phyloP scores from a whole-genome alignment of 2,329 filamentous ascomycete species.

The Fusarium albosuccineum region DNA sequence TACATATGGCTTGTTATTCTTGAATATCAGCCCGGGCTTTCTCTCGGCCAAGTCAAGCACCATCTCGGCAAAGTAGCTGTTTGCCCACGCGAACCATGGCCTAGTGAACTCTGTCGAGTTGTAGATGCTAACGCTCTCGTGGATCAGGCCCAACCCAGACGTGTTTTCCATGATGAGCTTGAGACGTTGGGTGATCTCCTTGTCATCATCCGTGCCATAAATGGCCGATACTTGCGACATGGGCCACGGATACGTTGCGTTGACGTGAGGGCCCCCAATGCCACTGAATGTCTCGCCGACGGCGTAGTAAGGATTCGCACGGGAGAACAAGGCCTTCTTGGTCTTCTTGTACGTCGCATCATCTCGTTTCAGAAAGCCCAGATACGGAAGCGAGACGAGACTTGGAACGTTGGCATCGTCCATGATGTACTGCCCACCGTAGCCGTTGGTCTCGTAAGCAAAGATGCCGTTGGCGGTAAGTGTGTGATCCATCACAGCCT shows the following conservation, averaged over 20 bases:
- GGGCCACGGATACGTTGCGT: slow-evolving; percentile 25
- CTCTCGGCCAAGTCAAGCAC: slow-evolving; percentile 20
- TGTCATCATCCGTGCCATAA: slow-evolving; percentile 15
- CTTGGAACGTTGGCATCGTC: slow-evolving; percentile 32
- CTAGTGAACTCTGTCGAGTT: slow-evolving; percentile 22
- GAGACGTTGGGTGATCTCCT: slow-evolving; percentile 9
- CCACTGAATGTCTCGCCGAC: slow-evolving; percentile 17
- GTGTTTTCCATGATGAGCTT: slow-evolving; percentile 25
- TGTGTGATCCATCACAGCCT: slow-evolving; percentile 23
- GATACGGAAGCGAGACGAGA: slow-evolving; percentile 11
- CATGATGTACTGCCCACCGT: slow-evolving; percentile 34
- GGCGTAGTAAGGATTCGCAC: slow-evolving; percentile 24
- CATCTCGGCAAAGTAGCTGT: slow-evolving; percentile 29
- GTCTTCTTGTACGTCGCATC: slow-evolving; percentile 23
- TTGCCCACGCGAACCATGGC: slow-evolving; percentile 32
- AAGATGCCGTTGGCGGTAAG: slow-evolving; percentile 16
- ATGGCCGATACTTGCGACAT: slow-evolving; percentile 26
- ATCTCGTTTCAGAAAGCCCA: slow-evolving; percentile 21
- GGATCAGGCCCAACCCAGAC: slow-evolving; percentile 11
- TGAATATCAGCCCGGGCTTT: slow-evolving; percentile 17
- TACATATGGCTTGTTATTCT: slow-evolving; percentile 17
- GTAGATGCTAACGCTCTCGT: slow-evolving; percentile 23
- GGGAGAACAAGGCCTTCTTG: slow-evolving; percentile 7
- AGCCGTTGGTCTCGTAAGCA: slow-evolving; percentile 29
- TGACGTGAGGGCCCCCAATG: slow-evolving; percentile 22